Percentiles rank a stretch among this genome's conserved stretches.
Evolutionary conservation across 352 stramenopile species (phyloP).

Genomic region (Peronospora farinosa): DNA sequence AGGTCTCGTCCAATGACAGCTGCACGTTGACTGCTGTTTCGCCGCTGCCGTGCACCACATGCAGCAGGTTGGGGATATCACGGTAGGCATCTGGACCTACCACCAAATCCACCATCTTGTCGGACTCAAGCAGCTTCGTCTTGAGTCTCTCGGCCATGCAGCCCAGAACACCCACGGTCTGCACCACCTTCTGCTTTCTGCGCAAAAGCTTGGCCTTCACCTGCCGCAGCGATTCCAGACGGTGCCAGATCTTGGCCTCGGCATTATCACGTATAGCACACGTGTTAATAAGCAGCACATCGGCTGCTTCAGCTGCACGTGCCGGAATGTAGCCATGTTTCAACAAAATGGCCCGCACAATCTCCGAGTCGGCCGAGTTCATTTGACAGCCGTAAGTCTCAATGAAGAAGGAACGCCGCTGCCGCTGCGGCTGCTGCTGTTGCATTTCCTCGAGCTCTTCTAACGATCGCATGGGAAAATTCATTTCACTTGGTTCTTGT

Average conservation of each 20-base stretch:
- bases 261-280: conserved; percentile 99
- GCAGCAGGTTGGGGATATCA: conserved; percentile 93
- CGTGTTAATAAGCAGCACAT: conserved; percentile 98
- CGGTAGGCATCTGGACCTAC: conserved; percentile 98
- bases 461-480: conserved; percentile 55
- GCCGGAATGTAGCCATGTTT: conserved; percentile 59
- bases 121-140: conserved; percentile 89
- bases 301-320: conserved; percentile 62
- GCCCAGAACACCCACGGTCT: conserved; percentile 93
- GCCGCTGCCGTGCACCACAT: conserved; percentile 67
- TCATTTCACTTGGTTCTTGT: conserved; percentile 66
- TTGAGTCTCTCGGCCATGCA: conserved; percentile 99
- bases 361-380: conserved; percentile 98
- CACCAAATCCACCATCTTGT: conserved; percentile 96
- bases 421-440: conserved; percentile 9
- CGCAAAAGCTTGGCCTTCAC: conserved; percentile 64
- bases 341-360: conserved; percentile 93
- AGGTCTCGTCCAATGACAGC: conserved; percentile 97
- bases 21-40: conserved; percentile 90
- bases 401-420: conserved; percentile 67
- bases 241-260: conserved; percentile 92
- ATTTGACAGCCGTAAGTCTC: conserved; percentile 99
- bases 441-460: conserved; percentile 41
- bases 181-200: conserved; percentile 57
- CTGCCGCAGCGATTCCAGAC: conserved; percentile 70